Percentiles rank a stretch among this genome's conserved stretches.
Evolutionary conservation across 495 filamentous ascomycete species (phyloP).

Genomic region (Cetradonia linearis): DNA sequence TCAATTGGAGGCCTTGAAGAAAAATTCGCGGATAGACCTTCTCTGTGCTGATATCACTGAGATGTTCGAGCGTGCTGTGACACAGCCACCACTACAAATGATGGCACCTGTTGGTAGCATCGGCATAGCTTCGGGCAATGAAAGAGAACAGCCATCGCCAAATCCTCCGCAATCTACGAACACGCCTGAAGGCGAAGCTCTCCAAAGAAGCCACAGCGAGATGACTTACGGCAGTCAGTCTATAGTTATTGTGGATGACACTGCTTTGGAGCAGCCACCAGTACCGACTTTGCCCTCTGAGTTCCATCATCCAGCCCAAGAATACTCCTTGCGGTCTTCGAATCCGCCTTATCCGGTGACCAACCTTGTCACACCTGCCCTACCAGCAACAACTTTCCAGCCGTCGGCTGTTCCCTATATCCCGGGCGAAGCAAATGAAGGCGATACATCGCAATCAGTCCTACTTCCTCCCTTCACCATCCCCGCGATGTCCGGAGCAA

Average conservation of each 20-base stretch:
- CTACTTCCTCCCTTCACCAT: conserved; percentile 16
- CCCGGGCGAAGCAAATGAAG: background rate
- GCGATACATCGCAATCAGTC: conserved; percentile 10
- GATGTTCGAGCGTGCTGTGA: conserved; percentile 44
- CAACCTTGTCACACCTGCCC: conserved; percentile 6
- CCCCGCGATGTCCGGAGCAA: background rate
- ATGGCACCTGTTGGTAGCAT: conserved; percentile 13
- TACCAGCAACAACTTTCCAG: conserved; percentile 2
- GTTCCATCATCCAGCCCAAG: conserved; percentile 1
- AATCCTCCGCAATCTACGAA: conserved; percentile 19
- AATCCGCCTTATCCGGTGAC: conserved; percentile 3
- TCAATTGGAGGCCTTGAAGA: conserved; percentile 30
- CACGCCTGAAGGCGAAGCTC: conserved; percentile 21
- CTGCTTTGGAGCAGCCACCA: conserved; percentile 21
- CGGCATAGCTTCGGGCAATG: conserved; percentile 17
- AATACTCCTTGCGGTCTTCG: conserved; percentile 8
- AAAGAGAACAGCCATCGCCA: conserved; percentile 20
- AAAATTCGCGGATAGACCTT: conserved; percentile 53
- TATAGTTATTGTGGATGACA: conserved; percentile 76
- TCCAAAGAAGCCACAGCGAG: conserved; percentile 41
- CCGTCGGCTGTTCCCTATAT: conserved; percentile 3
- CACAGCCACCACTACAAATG: conserved; percentile 11
- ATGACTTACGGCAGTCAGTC: conserved; percentile 73
- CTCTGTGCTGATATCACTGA: conserved; percentile 63
- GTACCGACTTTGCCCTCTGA: conserved; percentile 21